Evolutionary conservation across 345 rosid species (phyloP).

Genomic region (Salix arbutifolia): DNA sequence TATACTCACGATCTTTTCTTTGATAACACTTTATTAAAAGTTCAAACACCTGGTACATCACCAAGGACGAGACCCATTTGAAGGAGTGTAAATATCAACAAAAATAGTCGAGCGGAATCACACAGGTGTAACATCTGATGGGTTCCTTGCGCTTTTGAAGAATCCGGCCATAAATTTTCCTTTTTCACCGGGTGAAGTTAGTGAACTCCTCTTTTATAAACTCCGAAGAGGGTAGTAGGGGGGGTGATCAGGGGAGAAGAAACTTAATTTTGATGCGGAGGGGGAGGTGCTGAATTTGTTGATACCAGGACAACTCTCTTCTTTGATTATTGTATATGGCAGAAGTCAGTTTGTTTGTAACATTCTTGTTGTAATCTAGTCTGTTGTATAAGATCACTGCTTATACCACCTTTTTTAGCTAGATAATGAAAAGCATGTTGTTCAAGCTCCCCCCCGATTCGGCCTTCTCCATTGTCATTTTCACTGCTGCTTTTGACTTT

Average conservation of each 20-base stretch:
- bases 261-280: not conserved
- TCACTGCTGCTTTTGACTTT: not conserved
- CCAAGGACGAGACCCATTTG: slow-evolving; percentile 55
- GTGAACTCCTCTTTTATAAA: not conserved
- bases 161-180: not conserved
- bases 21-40: slow-evolving; percentile 38
- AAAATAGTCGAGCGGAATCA: not conserved
- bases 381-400: slow-evolving; percentile 18
- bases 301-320: slow-evolving; percentile 14
- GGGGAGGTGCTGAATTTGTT: not conserved
- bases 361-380: slow-evolving; percentile 22
- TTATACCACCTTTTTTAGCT: not conserved
- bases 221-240: not conserved
- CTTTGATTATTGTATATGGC: slow-evolving; percentile 28
- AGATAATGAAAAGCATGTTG: slow-evolving; percentile 1
- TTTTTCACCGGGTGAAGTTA: not conserved
- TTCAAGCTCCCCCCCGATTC: not conserved
- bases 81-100: slow-evolving; percentile 31
- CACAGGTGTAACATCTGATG: not conserved
- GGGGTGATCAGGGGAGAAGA: not conserved
- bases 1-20: slow-evolving; percentile 38
- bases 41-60: slow-evolving; percentile 46
- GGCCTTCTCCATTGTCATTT: not conserved
- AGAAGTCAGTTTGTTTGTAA: slow-evolving; percentile 11
- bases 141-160: not conserved